Percentiles rank a stretch among this genome's conserved stretches.
phyloP scores from a whole-genome alignment of 176 grass and related monocot species.

The Eragrostis curvula region DNA sequence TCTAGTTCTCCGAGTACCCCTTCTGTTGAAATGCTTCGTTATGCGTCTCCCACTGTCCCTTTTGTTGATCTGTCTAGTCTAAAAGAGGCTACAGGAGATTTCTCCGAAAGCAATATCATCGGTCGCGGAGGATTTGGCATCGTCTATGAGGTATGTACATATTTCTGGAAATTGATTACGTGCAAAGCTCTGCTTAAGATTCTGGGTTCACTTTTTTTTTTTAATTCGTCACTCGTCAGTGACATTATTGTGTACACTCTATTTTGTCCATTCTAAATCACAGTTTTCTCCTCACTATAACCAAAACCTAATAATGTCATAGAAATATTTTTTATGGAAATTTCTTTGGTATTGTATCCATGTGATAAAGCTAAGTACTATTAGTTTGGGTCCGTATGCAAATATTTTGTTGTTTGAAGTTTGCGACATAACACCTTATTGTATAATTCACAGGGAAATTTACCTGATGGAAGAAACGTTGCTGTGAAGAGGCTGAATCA shows the following conservation, averaged over 20 bases:
- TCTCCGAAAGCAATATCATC: conserved; percentile 33
- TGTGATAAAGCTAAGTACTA: not conserved
- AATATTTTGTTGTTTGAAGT: not conserved
- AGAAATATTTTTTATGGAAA: not conserved
- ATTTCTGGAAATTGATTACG: too few relatives aligned
- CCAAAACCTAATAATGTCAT: too few relatives aligned
- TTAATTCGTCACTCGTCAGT: too few relatives aligned
- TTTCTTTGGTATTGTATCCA: not conserved
- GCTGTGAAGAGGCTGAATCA: conserved; percentile 31
- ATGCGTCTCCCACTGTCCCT: not conserved
- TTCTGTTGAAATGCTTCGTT: not conserved
- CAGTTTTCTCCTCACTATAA: too few relatives aligned
- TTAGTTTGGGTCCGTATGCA: too few relatives aligned
- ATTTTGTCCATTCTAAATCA: too few relatives aligned
- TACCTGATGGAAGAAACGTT: conserved; percentile 27
- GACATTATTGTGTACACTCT: too few relatives aligned
- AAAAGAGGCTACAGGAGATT: conserved; percentile 23
- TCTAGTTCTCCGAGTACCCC: not conserved
- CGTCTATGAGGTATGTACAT: conserved; percentile 35
- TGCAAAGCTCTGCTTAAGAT: not conserved
- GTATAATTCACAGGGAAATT: conserved; percentile 2
- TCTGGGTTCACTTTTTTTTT: not conserved
- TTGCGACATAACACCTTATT: not conserved
- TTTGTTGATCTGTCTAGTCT: conserved; percentile 13
- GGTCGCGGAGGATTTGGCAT: conserved; percentile 35